Evolutionary conservation across 2,329 filamentous ascomycete species (phyloP).

Genomic region (Monilinia vaccinii-corymbosi): DNA sequence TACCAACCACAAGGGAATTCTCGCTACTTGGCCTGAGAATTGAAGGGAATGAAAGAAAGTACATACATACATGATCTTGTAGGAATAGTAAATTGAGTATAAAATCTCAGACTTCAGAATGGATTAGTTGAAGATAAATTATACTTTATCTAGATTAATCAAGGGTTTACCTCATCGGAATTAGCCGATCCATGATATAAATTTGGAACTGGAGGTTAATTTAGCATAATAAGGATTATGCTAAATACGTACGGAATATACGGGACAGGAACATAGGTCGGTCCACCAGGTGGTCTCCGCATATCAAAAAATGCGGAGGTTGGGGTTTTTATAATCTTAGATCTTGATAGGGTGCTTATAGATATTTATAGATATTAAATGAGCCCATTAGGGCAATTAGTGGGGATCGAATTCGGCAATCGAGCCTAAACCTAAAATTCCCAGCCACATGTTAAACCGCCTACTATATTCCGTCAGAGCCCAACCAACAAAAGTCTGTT

Average conservation of each 20-base stretch:
- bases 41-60: not conserved
- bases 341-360: not conserved
- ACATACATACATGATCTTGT: no score
- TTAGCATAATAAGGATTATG: no score
- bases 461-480: not conserved
- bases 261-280: no score
- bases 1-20: not conserved
- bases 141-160: no score
- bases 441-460: constrained; percentile 9
- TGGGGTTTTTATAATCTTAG: not conserved
- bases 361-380: not conserved
- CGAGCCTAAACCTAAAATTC: not conserved
- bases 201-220: no score
- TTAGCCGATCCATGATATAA: no score
- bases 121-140: no score
- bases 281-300: not conserved
- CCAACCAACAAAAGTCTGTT: not conserved
- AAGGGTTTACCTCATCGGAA: no score
- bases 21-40: no score
- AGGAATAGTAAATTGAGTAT: no score
- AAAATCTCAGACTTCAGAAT: no score
- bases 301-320: not conserved
- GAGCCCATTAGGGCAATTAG: not conserved
- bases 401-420: not conserved
- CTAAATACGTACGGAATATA: no score